Conservation (phyloP, 176 grass and related monocot genomes). For the Secale cereale region DNA sequence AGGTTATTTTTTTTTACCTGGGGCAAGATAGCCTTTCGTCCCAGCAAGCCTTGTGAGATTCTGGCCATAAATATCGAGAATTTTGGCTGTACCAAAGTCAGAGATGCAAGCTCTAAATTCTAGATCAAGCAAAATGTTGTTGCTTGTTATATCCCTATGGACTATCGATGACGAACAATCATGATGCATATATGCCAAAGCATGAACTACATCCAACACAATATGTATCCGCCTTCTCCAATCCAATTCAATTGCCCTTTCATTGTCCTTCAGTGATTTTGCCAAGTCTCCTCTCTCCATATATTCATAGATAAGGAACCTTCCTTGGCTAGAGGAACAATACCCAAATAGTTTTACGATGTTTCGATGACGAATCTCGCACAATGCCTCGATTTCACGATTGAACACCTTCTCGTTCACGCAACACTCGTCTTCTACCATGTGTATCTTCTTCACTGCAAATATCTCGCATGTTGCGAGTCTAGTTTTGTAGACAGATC, state of each 20-base stretch:
- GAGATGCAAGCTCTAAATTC: neutral
- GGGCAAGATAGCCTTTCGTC: no score
- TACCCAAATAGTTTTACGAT: neutral
- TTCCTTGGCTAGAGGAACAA: neutral
- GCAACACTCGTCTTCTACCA: neutral
- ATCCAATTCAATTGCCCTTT: neutral
- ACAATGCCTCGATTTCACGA: neutral
- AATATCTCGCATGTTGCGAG: neutral
- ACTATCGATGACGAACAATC: neutral
- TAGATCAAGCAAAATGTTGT: neutral
- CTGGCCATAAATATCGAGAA: no score
- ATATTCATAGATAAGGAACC: neutral
- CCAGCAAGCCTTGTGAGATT: no score
- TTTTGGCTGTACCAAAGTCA: no score
- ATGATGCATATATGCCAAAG: neutral
- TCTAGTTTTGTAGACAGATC: neutral
- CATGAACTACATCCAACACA: neutral
- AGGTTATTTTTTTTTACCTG: neutral
- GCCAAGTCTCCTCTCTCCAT: neutral
- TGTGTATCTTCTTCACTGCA: neutral
- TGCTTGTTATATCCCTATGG: neutral
- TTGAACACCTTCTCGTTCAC: no score
- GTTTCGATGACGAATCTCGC: neutral
- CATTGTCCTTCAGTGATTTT: neutral
- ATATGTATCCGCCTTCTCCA: neutral